These are phyloP conservation scores for Piloderma croceum DNA, from an alignment of 768 basidiomycete genomes.

Conservation along the genomic window DNA sequence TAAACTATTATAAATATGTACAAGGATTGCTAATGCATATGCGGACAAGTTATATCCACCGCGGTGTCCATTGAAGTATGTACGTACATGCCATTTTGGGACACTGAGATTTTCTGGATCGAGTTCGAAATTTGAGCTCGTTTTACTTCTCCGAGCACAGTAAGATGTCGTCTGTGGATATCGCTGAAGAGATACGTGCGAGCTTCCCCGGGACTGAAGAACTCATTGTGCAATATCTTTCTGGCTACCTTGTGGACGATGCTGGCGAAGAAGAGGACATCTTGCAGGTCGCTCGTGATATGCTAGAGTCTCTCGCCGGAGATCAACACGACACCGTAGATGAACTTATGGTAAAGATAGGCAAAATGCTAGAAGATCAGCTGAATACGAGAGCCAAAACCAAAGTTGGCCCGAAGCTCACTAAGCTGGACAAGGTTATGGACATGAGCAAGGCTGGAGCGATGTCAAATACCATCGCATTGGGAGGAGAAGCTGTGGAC, in stretches of 20 bases:
- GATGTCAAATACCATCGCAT: constrained; percentile 73
- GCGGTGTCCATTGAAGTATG: too few relatives aligned
- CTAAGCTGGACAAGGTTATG: constrained; percentile 81
- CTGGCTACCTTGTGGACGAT: constrained; percentile 86
- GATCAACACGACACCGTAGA: constrained; percentile 53
- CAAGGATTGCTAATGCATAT: too few relatives aligned
- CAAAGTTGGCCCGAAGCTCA: constrained; percentile 57
- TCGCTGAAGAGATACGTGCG: constrained; percentile 72
- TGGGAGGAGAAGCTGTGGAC: constrained; percentile 81
- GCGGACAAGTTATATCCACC: too few relatives aligned
- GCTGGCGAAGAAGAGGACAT: constrained; percentile 86
- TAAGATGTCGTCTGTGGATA: constrained; percentile 64
- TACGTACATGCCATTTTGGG: too few relatives aligned
- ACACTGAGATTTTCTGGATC: too few relatives aligned
- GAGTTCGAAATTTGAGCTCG: too few relatives aligned
- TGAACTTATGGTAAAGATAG: constrained; percentile 60
- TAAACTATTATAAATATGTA: too few relatives aligned
- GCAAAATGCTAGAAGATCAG: constrained; percentile 59
- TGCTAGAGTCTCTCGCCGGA: constrained; percentile 74
- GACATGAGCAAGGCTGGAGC: constrained; percentile 77
- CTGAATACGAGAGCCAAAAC: constrained; percentile 53
- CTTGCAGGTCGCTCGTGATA: constrained; percentile 65
- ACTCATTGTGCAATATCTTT: constrained; percentile 77
- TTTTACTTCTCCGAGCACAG: background rate
- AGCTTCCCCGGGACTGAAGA: constrained; percentile 76